Evolutionary conservation across 208 protist genomes (phyloP).

Genomic region (Angomonas desouzai): DNA sequence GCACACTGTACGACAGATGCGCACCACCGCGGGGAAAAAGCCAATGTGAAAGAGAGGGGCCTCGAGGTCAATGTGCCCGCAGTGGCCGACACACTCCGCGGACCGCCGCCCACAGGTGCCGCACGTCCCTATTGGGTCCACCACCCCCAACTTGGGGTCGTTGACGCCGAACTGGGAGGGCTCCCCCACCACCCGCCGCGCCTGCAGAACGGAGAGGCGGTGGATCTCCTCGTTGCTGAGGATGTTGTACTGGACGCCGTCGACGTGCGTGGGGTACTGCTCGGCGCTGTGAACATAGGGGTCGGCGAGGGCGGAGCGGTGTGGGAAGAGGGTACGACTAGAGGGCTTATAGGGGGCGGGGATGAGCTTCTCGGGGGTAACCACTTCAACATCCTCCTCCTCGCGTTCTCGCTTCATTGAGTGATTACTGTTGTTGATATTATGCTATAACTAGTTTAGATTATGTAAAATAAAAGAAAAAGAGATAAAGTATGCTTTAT

Average conservation of each 20-base stretch:
- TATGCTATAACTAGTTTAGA: neutral
- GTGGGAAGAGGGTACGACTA: too few relatives aligned
- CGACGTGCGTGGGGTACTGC: slow-evolving; percentile 65
- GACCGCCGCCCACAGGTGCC: slow-evolving; percentile 90
- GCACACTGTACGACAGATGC: slow-evolving; percentile 97
- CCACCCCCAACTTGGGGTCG: slow-evolving; percentile 89
- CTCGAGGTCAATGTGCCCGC: slow-evolving; percentile 97
- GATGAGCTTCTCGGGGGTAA: neutral
- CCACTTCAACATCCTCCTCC: neutral
- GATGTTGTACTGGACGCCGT: slow-evolving; percentile 87
- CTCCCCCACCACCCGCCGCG: slow-evolving; percentile 62
- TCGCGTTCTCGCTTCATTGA: slow-evolving; percentile 3
- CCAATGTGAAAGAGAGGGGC: slow-evolving; percentile 99
- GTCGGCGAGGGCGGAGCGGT: slow-evolving; percentile 10
- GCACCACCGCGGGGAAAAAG: slow-evolving; percentile 93
- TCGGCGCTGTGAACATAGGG: slow-evolving; percentile 49
- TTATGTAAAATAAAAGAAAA: slow-evolving; percentile 11
- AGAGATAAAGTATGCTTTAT: slow-evolving; percentile 12
- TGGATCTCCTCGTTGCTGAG: slow-evolving; percentile 86
- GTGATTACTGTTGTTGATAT: slow-evolving; percentile 6
- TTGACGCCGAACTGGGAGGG: slow-evolving; percentile 82
- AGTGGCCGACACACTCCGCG: slow-evolving; percentile 97
- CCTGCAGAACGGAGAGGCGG: slow-evolving; percentile 73
- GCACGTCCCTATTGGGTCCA: slow-evolving; percentile 83
- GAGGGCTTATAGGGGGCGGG: neutral